A percentile compares a stretch with the other conserved stretches of the same genome.
Conservation (phyloP, 2,329 filamentous ascomycete species). For the Scedosporium apiospermum region DNA sequence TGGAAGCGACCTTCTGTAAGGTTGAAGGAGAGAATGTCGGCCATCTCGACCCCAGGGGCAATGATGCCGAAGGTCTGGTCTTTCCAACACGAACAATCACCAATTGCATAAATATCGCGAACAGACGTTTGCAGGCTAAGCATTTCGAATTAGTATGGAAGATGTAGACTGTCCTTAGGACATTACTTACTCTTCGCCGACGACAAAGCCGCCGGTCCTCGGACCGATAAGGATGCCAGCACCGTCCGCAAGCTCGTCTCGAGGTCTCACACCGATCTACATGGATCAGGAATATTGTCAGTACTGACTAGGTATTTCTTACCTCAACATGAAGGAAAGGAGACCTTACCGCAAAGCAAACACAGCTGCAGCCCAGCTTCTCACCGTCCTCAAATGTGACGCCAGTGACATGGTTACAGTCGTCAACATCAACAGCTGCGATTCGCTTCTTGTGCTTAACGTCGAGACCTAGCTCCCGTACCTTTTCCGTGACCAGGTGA, state of each 20-base stretch:
- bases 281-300: neutral
- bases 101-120: constrained; percentile 73
- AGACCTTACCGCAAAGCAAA: constrained; percentile 63
- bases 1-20: constrained; percentile 67
- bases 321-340: no score
- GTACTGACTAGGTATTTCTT: neutral
- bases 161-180: no score
- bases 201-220: constrained; percentile 66
- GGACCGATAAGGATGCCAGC: constrained; percentile 65
- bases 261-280: constrained; percentile 65
- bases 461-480: constrained; percentile 67
- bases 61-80: constrained; percentile 83
- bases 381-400: constrained; percentile 76
- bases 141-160: neutral
- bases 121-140: constrained; percentile 53
- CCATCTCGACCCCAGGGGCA: constrained; percentile 85
- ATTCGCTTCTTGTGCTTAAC: constrained; percentile 71
- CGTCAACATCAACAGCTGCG: constrained; percentile 58
- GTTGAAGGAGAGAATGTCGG: constrained; percentile 84
- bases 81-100: constrained; percentile 86
- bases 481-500: constrained; percentile 71
- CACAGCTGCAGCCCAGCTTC: constrained; percentile 63
- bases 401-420: constrained; percentile 58
- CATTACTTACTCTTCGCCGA: constrained; percentile 48
- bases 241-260: constrained; percentile 64